Conservation (phyloP, 805 yeast genomes). For the Tetrapisispora iriomotensis region DNA sequence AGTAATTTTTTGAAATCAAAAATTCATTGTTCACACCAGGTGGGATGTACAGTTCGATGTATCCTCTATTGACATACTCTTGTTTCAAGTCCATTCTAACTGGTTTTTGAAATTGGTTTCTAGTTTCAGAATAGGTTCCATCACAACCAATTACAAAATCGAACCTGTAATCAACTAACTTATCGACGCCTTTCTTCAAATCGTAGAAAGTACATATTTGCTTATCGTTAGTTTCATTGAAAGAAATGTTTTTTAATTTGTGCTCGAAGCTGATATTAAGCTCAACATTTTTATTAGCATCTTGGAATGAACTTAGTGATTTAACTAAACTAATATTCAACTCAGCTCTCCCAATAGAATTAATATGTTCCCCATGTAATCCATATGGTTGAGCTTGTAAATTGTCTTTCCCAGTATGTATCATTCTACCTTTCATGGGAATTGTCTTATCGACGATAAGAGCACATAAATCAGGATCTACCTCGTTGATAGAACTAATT, state of each 20-base stretch:
- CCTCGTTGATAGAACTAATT: constrained; percentile 52
- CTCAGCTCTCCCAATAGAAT: constrained; percentile 70
- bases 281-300: no score
- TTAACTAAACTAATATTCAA: constrained; percentile 57
- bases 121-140: constrained; percentile 69
- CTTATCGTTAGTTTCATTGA: constrained; percentile 13
- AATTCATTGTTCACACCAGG: constrained; percentile 39
- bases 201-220: constrained; percentile 13
- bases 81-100: constrained; percentile 63
- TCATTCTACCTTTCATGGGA: constrained; percentile 88
- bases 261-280: no score
- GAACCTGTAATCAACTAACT: constrained; percentile 19
- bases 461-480: constrained; percentile 49
- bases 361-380: constrained; percentile 69
- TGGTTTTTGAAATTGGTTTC: constrained; percentile 56
- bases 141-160: constrained; percentile 76
- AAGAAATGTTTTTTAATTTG: constrained; percentile 40
- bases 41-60: constrained; percentile 72
- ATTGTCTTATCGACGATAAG: constrained; percentile 51
- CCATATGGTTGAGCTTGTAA: constrained; percentile 71
- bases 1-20: constrained; percentile 57
- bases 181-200: constrained; percentile 13
- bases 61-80: constrained; percentile 74
- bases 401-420: constrained; percentile 57
- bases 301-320: no score